Base-by-base conservation (phyloP, 2,329 filamentous ascomycete species). In the Gaeumannomyces sp. region DNA sequence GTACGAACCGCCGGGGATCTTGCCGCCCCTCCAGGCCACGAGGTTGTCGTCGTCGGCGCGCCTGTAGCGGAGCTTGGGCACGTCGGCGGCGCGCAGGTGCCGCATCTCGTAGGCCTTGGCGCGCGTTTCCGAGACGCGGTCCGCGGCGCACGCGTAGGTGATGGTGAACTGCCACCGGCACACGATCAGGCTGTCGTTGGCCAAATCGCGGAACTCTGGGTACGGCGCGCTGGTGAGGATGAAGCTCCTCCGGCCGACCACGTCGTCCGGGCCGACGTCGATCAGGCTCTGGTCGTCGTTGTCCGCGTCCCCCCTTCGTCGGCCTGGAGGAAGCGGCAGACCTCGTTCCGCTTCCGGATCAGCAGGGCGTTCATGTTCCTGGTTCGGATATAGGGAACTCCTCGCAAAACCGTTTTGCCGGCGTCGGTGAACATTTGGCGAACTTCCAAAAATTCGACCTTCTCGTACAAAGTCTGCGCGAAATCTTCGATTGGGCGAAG, bases 161-260 rank as follows among this genome's bases (percentile, higher is more conserved):
- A 75, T 65, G 4, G 74, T 70, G 35, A 75, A 77, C 31, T 78
- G 80, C 80, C 81, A 88, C 4, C 86, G 78, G 64, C 83, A 85
- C 5, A 84, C 80, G 1, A 89, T 70, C 68, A 0, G 70, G 1
- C 68, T 68, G 29, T 31, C 73, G 76, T 0, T 71, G 62, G 0
- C 62, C 33, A 0, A 60, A 28, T 0, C 22, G 19, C 11, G 10
- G 19, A 50, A 19, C 22, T 73, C 64, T 0, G 82, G 81, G 59
- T 80, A 86, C 0, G 73, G 69, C 0, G 78, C 72, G 65, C 91
- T 92, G 0, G 88, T 91, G 2, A 81, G 73, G 0, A 78, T 70
- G 0, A 90, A 73, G 0, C 71, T 71, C 0, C 84, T 31, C n/a
- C 78, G 73, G 1, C 73, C 67, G 2, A 76, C 69, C 0, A 88